Evolutionary conservation across 2,329 filamentous ascomycete species (phyloP).

Genomic region (Pezicula neosporulosa): DNA sequence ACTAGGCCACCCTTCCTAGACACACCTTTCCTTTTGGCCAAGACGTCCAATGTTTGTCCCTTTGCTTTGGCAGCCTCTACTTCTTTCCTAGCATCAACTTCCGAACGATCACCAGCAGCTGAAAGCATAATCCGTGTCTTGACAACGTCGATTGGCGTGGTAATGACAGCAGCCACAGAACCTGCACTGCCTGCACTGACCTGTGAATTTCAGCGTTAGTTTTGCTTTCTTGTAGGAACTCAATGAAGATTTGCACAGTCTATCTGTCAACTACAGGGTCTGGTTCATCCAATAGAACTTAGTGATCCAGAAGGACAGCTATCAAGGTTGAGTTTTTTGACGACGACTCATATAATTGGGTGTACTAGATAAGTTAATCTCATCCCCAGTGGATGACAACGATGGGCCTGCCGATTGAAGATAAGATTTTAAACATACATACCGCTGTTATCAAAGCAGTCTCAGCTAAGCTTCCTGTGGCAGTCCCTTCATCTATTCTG

Average conservation of each 20-base stretch:
- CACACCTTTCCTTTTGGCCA: constrained; percentile 26
- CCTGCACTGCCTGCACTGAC: constrained; percentile 72
- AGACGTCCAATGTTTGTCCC: constrained; percentile 19
- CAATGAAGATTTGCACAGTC: no score
- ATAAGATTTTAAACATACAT: no score
- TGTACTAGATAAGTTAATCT: no score
- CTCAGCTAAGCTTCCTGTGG: constrained; percentile 47
- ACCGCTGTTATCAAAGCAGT: constrained; percentile 66
- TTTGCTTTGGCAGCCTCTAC: constrained; percentile 19
- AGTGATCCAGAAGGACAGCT: no score
- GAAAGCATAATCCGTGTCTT: constrained; percentile 88
- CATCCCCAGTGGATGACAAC: no score
- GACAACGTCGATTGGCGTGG: constrained; percentile 84
- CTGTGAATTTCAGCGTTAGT: no score
- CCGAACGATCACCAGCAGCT: constrained; percentile 34
- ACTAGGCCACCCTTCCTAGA: constrained; percentile 44
- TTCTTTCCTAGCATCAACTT: constrained; percentile 23
- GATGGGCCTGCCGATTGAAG: no score
- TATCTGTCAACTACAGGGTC: no score
- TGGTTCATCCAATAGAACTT: no score
- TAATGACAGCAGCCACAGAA: constrained; percentile 72
- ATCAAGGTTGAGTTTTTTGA: no score
- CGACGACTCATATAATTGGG: no score
- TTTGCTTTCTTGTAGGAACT: no score
- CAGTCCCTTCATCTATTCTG: constrained; percentile 29